A percentile compares a stretch with the other conserved stretches of the same genome.
Conservation (phyloP, 805 yeast genomes). For the Candida mattraensis region DNA sequence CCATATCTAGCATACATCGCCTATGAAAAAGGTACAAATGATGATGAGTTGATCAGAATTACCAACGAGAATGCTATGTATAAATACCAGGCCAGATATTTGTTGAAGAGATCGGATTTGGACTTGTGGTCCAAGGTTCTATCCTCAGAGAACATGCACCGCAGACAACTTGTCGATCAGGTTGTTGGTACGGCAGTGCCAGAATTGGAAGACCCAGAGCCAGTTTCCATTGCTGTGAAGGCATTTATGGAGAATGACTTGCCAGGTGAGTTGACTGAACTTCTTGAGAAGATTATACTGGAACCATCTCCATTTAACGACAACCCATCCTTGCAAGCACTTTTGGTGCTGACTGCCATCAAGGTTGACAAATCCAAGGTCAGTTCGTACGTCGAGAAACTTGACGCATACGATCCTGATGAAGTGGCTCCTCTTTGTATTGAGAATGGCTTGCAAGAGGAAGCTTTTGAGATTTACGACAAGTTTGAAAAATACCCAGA, state of each 20-base stretch:
- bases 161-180: slow-evolving; percentile 91
- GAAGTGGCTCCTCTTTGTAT: slow-evolving; percentile 93
- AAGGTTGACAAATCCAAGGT: slow-evolving; percentile 92
- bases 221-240: slow-evolving; percentile 88
- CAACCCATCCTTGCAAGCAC: slow-evolving; percentile 91
- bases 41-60: slow-evolving; percentile 82
- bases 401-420: slow-evolving; percentile 87
- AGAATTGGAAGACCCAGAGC: slow-evolving; percentile 89
- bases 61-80: slow-evolving; percentile 98
- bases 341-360: slow-evolving; percentile 89
- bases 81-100: slow-evolving; percentile 97
- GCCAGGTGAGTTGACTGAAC: slow-evolving; percentile 89
- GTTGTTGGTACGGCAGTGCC: slow-evolving; percentile 96
- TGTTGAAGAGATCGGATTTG: slow-evolving; percentile 84
- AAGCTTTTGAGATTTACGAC: slow-evolving; percentile 90
- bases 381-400: slow-evolving; percentile 76
- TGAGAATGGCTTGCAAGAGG: slow-evolving; percentile 86
- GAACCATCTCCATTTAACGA: slow-evolving; percentile 98
- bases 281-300: slow-evolving; percentile 90
- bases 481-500: slow-evolving; percentile 73
- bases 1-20: slow-evolving; percentile 98
- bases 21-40: slow-evolving; percentile 92
- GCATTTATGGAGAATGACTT: slow-evolving; percentile 95
- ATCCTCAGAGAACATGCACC: slow-evolving; percentile 71
- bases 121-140: slow-evolving; percentile 81